Evolutionary conservation across 352 stramenopile genomes (phyloP), one percentile per base, ranked within the genome.

Genomic region (Phytophthora sojae): DNA sequence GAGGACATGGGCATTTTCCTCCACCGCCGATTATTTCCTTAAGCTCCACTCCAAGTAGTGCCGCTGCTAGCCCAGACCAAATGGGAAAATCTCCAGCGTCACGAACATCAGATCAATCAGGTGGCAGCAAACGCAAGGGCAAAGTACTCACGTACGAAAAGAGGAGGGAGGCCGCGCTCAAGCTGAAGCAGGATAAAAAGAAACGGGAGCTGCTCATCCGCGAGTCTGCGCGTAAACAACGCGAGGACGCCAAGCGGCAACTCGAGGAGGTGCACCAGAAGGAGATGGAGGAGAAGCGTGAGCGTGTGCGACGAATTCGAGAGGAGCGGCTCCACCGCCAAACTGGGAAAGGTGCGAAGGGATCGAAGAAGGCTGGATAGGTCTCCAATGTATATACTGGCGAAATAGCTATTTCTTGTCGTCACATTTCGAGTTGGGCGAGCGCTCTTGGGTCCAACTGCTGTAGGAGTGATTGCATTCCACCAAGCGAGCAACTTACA

Each of bases 131-230:
- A 68, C 52, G 51, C 21, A 72, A 65, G 35, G 35, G 51, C 17
- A 78, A 67, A 21, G 61, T 71, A 17, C 59, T 67, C 12, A 82
- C 83, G 21, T 91, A 92, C 37, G 87, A 91, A 64, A 80, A 80
- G 42, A 77, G 85, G 17, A 77, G 77, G 62, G 79, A 91, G 55
- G 85, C 82, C 0, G 81, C 83, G 2, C 76, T 81, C n/a, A 92
- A 91, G 57, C 66, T 90, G 14, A 88, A 85, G 57, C 82, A 92
- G 37, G 84, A 93, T n/a, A 92, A 89, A 57, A 88, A 78, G 25
- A 76, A 80, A 49, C 82, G 87, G 17, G 85, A 92, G 42, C 65
- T 91, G 30, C 82, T 81, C 11, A 84, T 77, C 3, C 87, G 85
- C 2, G 85, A 93, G 37, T 68, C 81, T 26, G 87, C 82, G 2